Percentiles rank a stretch among this genome's conserved stretches.
phyloP scores from a whole-genome alignment of 2,329 filamentous ascomycete genomes.

The Sphaerulina musiva region DNA sequence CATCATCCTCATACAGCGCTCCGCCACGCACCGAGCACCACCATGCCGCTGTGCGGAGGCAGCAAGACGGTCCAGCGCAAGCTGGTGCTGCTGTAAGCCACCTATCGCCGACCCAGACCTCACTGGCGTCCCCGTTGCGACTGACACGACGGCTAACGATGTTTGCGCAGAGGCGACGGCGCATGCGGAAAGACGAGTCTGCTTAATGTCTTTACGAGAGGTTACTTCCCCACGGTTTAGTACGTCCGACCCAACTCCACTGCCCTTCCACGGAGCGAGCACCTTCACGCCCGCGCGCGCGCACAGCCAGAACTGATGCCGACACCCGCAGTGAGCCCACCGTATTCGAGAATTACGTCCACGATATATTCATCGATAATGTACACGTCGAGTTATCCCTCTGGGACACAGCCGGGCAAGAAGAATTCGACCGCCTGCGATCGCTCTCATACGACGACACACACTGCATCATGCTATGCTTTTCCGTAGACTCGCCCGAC shows the following conservation, averaged over 20 bases:
- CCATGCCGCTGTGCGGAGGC: constrained; percentile 46
- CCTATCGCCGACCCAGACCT: constrained; percentile 5
- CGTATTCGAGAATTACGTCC: constrained; percentile 98
- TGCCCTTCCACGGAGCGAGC: neutral
- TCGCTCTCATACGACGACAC: constrained; percentile 97
- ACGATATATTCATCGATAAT: constrained; percentile 97
- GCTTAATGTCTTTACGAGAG: constrained; percentile 96
- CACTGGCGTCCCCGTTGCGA: too few relatives aligned
- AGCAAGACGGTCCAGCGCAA: constrained; percentile 83
- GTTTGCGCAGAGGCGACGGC: constrained; percentile 68
- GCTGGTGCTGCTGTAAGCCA: constrained; percentile 79
- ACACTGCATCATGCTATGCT: constrained; percentile 97
- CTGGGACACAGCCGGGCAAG: constrained; percentile 97
- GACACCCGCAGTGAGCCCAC: constrained; percentile 65
- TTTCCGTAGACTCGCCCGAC: constrained; percentile 90
- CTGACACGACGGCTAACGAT: constrained; percentile 2
- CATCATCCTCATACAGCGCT: neutral
- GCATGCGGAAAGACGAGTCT: constrained; percentile 95
- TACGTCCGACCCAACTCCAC: constrained; percentile 38
- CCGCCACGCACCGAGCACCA: constrained; percentile 4
- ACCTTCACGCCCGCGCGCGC: neutral
- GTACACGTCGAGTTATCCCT: constrained; percentile 95
- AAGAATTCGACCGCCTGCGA: constrained; percentile 95
- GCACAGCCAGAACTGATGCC: neutral
- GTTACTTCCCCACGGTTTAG: constrained; percentile 97